phyloP scores from a whole-genome alignment of 78 protist species.

The Polysphondylium violaceum region DNA sequence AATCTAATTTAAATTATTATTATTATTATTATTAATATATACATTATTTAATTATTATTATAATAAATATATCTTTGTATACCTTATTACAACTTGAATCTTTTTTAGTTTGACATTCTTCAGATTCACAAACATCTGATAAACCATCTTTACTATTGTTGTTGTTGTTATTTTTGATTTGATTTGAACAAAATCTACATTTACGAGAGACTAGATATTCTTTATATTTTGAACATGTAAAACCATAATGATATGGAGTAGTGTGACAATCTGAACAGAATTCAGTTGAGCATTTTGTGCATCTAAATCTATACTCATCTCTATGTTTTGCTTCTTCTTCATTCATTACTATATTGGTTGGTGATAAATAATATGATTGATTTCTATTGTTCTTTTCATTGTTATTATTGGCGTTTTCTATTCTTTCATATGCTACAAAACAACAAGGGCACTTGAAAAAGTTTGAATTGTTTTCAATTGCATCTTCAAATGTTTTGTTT shows the following conservation, averaged over 20 bases:
- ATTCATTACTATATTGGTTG: conserved; percentile 28
- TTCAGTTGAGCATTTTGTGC: conserved; percentile 40
- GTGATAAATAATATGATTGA: conserved; percentile 11
- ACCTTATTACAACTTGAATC: background rate
- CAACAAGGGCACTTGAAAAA: conserved; percentile 37
- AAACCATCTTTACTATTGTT: background rate
- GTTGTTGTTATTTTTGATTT: background rate
- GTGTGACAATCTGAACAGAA: conserved; percentile 56
- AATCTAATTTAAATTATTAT: no score
- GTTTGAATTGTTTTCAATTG: background rate
- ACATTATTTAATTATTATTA: no score
- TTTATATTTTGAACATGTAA: conserved; percentile 19
- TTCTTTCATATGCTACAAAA: conserved; percentile 21
- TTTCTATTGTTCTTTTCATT: background rate
- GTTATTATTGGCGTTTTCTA: background rate
- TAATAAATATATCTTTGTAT: no score
- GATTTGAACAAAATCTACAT: conserved; percentile 70
- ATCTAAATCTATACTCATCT: conserved; percentile 57
- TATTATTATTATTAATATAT: no score
- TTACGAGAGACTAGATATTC: conserved; percentile 29
- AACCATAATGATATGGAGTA: conserved; percentile 47
- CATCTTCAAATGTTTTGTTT: conserved; percentile 37
- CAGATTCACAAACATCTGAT: conserved; percentile 1
- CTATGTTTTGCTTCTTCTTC: conserved; percentile 74
- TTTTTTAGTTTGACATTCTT: conserved; percentile 38